Base-by-base conservation (phyloP, 2,329 filamentous ascomycete species). In the Diaporthe citri region DNA sequence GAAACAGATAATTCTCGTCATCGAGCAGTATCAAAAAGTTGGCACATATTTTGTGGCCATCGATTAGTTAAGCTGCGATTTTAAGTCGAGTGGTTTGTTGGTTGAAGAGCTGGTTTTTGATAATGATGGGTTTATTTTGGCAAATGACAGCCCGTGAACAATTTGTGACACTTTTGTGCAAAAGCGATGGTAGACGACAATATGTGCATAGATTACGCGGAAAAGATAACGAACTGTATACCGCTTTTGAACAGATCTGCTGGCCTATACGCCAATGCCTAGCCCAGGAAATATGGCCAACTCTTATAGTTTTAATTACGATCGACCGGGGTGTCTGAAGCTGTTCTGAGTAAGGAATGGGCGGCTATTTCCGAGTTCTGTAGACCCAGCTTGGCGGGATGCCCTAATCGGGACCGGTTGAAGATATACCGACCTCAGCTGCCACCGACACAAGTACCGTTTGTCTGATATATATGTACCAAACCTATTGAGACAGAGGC, bases 401-500 rank as follows among this genome's bases (percentile, higher is more conserved):
- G 5, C 3, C 51, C 10, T 17, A 15, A 22, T 48, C 22, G 43
- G 28, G 46, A 1, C 28, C 43, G 43, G 3, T 8, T 36, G 28
- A 64, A 17, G 20, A 51, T n/a, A 31, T 48, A 34, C 12, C 12
- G 10, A 31, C 41, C 41, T 67, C 62, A n/a, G 25, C 8, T 17
- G 31, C 13, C 8, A 36, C 28, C 1, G 15, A 36, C 2, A 36
- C 48, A 39, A 17, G 28, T 12, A 25, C 0, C 52, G 7, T 15
- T 17, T n/a, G 20, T 8, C 2, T 34, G n/a, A 5, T 10, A 4
- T 34, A 51, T n/a, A 34, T 66, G 8, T n/a, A 36, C 15, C 0
- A 22, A 0, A 2, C 4, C 0, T 25, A 1, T 3, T 56, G 12
- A 20, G 28, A 34, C 36, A 1, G 17, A 4, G 20, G 4, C 3